Conservation (phyloP, 495 filamentous ascomycete species). For the Hyaloscypha finlandica region DNA sequence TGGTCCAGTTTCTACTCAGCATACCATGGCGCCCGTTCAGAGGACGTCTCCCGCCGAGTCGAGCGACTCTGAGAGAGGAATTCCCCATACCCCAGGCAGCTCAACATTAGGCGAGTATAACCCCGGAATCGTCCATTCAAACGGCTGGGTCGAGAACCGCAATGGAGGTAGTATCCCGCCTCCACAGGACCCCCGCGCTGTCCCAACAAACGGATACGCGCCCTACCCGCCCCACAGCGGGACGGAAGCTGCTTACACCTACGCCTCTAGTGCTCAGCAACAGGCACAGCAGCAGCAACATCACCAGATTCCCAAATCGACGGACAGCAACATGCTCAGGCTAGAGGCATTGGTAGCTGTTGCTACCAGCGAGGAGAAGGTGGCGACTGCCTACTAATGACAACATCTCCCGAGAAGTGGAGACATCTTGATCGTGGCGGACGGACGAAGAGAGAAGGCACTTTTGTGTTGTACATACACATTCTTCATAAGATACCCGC, state of each 20-base stretch:
- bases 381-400: conserved; percentile 39
- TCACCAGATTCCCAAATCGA: conserved; percentile 33
- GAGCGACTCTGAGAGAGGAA: conserved; percentile 65
- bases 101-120: conserved; percentile 20
- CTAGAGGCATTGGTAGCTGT: conserved; percentile 87
- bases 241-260: conserved; percentile 23
- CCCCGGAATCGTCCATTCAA: conserved; percentile 29
- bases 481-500: conserved; percentile 35
- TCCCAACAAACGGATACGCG: conserved; percentile 16
- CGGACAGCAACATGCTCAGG: conserved; percentile 61
- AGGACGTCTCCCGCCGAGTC: conserved; percentile 72
- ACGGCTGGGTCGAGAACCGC: conserved; percentile 29
- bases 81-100: conserved; percentile 26
- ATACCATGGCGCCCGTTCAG: conserved; percentile 32
- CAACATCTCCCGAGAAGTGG: no score
- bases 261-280: conserved; percentile 14
- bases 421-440: neutral
- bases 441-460: neutral
- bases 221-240: conserved; percentile 5
- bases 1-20: conserved; percentile 47
- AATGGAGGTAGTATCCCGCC: conserved; percentile 10
- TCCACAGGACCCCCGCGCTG: conserved; percentile 5
- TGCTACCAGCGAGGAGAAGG: conserved; percentile 79
- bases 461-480: conserved; percentile 32
- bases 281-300: conserved; percentile 24